Conservation (phyloP, 805 yeast genomes). For the Hanseniaspora lachancei region DNA sequence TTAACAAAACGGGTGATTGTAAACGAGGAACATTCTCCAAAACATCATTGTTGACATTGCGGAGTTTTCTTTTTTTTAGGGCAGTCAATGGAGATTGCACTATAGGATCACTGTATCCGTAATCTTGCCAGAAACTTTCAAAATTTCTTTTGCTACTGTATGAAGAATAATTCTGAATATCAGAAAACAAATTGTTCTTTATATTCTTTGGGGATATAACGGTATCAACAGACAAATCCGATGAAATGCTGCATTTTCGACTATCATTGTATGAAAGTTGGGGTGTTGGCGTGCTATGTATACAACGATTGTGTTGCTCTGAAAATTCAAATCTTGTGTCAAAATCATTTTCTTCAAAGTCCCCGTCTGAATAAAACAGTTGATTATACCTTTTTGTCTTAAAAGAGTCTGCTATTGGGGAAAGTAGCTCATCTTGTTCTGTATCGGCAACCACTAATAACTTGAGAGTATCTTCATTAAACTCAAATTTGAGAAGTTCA, state of each 20-base stretch:
- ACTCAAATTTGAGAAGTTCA: neutral
- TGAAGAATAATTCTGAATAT: neutral
- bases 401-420: neutral
- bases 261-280: neutral
- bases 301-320: neutral
- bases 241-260: neutral
- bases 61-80: neutral
- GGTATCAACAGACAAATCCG: neutral
- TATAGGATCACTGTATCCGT: neutral
- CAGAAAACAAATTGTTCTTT: too few relatives aligned
- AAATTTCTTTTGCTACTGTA: neutral
- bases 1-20: neutral
- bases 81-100: neutral
- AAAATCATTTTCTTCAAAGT: neutral
- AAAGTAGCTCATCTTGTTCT: neutral
- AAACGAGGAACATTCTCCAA: neutral
- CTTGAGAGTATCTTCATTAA: neutral
- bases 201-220: neutral
- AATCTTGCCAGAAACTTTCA: neutral
- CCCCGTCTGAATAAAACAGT: neutral
- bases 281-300: neutral
- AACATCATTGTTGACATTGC: neutral
- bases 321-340: neutral
- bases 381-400: neutral
- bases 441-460: neutral